Evolutionary conservation across 1,139 yeast species (phyloP).

Genomic region (Pichia sp.): DNA sequence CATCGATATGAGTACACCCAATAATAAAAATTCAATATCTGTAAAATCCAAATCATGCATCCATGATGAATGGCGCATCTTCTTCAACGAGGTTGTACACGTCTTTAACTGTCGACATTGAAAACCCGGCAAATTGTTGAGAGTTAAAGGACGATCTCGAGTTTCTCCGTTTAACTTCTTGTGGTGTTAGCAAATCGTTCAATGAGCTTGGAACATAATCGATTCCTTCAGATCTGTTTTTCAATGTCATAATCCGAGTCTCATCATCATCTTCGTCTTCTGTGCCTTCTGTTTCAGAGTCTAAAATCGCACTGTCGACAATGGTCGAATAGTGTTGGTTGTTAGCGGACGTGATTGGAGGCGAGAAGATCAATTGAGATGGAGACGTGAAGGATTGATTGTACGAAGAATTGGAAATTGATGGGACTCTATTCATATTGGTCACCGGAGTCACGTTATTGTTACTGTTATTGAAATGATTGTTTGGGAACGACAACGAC

Average conservation of each 20-base stretch:
- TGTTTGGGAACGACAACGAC: constrained; percentile 9
- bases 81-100: constrained; percentile 19
- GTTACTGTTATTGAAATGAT: neutral
- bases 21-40: neutral
- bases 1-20: no score
- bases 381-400: constrained; percentile 3
- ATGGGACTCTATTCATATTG: neutral
- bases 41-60: constrained; percentile 18
- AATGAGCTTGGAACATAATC: constrained; percentile 79
- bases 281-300: constrained; percentile 10
- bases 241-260: constrained; percentile 6
- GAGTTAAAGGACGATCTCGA: constrained; percentile 40
- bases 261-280: constrained; percentile 20
- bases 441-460: neutral
- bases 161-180: constrained; percentile 64
- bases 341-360: constrained; percentile 1
- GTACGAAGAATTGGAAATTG: constrained; percentile 1
- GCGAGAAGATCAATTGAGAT: constrained; percentile 5
- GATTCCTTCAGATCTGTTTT: constrained; percentile 36
- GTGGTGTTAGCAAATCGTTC: constrained; percentile 75
- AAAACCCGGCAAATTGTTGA: constrained; percentile 4
- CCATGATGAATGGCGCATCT: constrained; percentile 27
- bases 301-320: constrained; percentile 22
- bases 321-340: neutral
- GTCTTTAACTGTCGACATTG: neutral